Conservation (phyloP, 768 basidiomycete species). For the Kwoniella sp. region DNA sequence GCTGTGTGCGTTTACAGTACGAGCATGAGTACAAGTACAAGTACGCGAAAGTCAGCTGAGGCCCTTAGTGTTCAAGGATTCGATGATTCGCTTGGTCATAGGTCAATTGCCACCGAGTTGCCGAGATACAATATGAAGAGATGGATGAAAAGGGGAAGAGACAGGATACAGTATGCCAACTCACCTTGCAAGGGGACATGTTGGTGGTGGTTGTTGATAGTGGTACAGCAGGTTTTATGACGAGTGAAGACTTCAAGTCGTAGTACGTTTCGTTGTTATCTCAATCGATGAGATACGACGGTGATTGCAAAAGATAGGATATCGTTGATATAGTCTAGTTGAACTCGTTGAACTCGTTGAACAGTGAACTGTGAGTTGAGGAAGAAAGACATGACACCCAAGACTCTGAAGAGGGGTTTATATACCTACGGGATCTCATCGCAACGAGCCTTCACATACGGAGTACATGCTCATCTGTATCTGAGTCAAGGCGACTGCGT, state of each 20-base stretch:
- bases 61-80: no score
- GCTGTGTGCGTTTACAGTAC: constrained; percentile 21
- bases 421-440: constrained; percentile 5
- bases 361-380: background rate
- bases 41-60: no score
- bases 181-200: constrained; percentile 23
- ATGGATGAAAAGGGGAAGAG: background rate
- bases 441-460: background rate
- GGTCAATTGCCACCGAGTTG: no score
- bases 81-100: no score
- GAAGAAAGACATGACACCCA: background rate
- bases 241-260: background rate
- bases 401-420: constrained; percentile 4
- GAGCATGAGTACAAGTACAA: no score
- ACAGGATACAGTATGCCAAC: no score
- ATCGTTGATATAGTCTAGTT: background rate
- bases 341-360: constrained; percentile 1
- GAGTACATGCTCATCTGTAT: background rate
- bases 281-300: constrained; percentile 1
- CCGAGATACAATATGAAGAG: no score
- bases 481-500: no score
- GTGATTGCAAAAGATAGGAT: background rate
- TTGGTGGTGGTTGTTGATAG: background rate
- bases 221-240: background rate
- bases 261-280: background rate